Base-by-base conservation (phyloP, 2,329 filamentous ascomycete genomes). In the Colletotrichum siamense region DNA sequence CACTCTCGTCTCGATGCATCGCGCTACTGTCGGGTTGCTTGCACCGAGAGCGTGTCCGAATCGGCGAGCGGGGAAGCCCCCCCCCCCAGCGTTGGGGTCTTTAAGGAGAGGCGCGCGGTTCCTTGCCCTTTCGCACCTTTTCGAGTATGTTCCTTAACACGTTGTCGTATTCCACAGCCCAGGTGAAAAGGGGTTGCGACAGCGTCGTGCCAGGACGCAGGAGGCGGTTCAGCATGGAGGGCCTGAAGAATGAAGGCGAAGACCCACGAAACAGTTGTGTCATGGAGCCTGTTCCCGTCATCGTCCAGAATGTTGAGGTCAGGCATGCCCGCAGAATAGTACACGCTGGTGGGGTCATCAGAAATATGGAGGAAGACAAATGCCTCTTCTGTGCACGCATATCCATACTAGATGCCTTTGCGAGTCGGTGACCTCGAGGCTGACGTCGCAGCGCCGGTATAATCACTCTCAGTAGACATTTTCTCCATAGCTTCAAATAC, bases 201-300 rank as follows among this genome's bases (percentile, higher is more conserved):
- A 13, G 72, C 77, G 59, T 85, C 79, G 70, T 84, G 79, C 85
- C 82, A 87, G 2, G 78, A 77, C 71, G 74, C 16, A 8, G 79
- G 76, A 3, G 81, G 83, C n/a, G 81, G 82, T n/a, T 59, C 52
- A 8, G 79, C 75, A 65, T 76, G 77, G 62, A 85, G 77, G 36
- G 84, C 83, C 72, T 82, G 80, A 69, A 87, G 77, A 24, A 84
- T 74, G 34, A 87, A 86, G 59, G 84, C 82, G 66, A 87, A 85
- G 30, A 85, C 82, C 76, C 86, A 83, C 2, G 82, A 82, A 63
- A 84, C 81, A 26, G 85, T 84, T 1, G 84, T 87, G 24, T 78
- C 79, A 76, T 86, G 79, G 24, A 87, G 82, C 71, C 81, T 80
- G 13, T 73, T 79, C 30, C 84, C 79, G 71, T 86, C 79, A 15